Evolutionary conservation across 441 rosid genomes (phyloP), one percentile per base, ranked within the genome.

Genomic region (Erysimum pusillum): DNA sequence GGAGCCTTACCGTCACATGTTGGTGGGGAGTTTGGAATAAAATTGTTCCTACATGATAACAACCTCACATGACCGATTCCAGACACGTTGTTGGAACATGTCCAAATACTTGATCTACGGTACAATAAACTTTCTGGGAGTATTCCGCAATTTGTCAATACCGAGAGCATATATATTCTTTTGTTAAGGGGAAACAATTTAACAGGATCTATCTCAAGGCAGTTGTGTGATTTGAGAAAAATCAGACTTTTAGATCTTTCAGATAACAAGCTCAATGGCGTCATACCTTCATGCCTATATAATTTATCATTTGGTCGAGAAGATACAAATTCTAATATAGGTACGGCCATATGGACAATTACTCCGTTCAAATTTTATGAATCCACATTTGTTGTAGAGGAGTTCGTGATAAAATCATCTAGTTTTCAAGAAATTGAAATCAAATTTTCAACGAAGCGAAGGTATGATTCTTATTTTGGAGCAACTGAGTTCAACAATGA

Each of bases 161-260:
- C n/a, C n/a, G n/a, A n/a, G n/a, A n/a, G n/a, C n/a, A n/a, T n/a
- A n/a, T n/a, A n/a, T n/a, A n/a, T n/a, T n/a, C n/a, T n/a, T n/a
- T n/a, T n/a, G n/a, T n/a, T n/a, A n/a, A n/a, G n/a, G n/a, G n/a
- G n/a, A n/a, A n/a, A n/a, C n/a, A n/a, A n/a, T n/a, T n/a, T n/a
- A n/a, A n/a, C n/a, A n/a, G n/a, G n/a, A n/a, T n/a, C n/a, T n/a
- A n/a, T n/a, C n/a, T n/a, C n/a, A n/a, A n/a, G n/a, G n/a, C n/a
- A n/a, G n/a, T n/a, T n/a, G n/a, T n/a, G n/a, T n/a, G n/a, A n/a
- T n/a, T n/a, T n/a, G n/a, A n/a, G n/a, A n/a, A n/a, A n/a, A n/a
- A n/a, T n/a, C 13, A 11, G 32, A 3, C 17, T 75, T 35, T 7
- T 80, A 15, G 80, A 76, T 71, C 54, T 80, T 36, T 65, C 74